phyloP scores from a whole-genome alignment of 352 stramenopile genomes.

The Phytophthora uliginosa region DNA sequence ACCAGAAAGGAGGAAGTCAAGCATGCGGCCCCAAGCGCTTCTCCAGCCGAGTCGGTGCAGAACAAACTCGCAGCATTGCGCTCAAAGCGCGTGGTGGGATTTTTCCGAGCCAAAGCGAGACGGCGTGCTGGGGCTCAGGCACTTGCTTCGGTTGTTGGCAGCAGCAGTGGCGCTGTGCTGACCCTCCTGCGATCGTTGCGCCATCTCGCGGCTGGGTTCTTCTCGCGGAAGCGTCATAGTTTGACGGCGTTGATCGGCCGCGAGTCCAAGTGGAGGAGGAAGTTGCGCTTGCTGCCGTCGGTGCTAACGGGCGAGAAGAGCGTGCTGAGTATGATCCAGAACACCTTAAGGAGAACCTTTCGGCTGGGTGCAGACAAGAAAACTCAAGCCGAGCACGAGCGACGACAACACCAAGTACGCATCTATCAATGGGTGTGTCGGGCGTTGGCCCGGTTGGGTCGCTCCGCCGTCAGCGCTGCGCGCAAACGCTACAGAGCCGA shows the following conservation, averaged over 20 bases:
- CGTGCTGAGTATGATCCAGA: constrained; percentile 23
- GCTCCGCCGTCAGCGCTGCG: constrained; percentile 17
- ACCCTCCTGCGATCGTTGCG: constrained; percentile 27
- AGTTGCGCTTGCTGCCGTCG: constrained; percentile 16
- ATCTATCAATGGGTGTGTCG: constrained; percentile 29
- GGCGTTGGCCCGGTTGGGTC: constrained; percentile 30
- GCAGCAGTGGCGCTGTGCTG: constrained; percentile 8
- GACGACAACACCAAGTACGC: constrained; percentile 16
- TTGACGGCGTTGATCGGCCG: constrained; percentile 10
- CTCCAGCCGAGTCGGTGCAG: not conserved
- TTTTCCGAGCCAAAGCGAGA: constrained; percentile 30
- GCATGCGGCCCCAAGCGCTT: not conserved
- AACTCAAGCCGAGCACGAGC: constrained; percentile 17
- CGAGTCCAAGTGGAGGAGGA: constrained; percentile 26
- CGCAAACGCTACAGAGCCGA: constrained; percentile 23
- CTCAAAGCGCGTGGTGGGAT: constrained; percentile 25
- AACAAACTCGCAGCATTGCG: constrained; percentile 29
- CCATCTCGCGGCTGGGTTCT: constrained; percentile 15
- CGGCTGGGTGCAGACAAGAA: constrained; percentile 14
- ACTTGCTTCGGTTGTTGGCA: constrained; percentile 13
- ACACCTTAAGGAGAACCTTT: constrained; percentile 24
- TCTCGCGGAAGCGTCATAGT: constrained; percentile 3
- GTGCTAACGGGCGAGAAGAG: constrained; percentile 17
- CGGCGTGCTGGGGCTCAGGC: constrained; percentile 21
- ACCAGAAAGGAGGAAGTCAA: constrained; percentile 23